Percentiles rank a stretch among this genome's conserved stretches.
Evolutionary conservation across 1,139 yeast species (phyloP).

Genomic region (Kodamaea plutei): DNA sequence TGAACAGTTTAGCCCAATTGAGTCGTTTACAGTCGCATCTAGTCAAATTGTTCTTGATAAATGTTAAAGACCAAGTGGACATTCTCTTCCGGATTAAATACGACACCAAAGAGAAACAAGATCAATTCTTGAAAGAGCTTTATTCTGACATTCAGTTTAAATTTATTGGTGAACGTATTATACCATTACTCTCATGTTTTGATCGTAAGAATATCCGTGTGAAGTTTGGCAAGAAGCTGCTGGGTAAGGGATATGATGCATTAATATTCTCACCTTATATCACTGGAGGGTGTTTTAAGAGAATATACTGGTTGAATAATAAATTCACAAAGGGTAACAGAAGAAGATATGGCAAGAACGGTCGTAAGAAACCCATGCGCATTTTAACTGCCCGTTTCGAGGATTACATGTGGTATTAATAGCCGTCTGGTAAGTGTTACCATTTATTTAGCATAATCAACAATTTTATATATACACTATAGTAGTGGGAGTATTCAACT

Average conservation of each 20-base stretch:
- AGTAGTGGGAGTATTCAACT: no score
- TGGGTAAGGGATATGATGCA: slow-evolving; percentile 19
- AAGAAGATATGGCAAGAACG: slow-evolving; percentile 1
- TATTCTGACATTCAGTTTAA: slow-evolving; percentile 19
- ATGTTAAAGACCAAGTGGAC: slow-evolving; percentile 39
- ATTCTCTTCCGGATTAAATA: slow-evolving; percentile 36
- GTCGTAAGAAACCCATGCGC: slow-evolving; percentile 4
- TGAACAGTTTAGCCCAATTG: slow-evolving; percentile 25
- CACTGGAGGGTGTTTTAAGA: slow-evolving; percentile 25
- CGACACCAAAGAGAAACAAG: slow-evolving; percentile 23
- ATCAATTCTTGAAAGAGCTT: slow-evolving; percentile 23
- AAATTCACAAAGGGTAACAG: slow-evolving; percentile 7
- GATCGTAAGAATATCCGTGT: slow-evolving; percentile 8
- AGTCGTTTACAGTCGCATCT: slow-evolving; percentile 30
- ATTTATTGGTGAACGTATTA: slow-evolving; percentile 5
- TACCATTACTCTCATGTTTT: slow-evolving; percentile 8
- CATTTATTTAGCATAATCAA: no score
- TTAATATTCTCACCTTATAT: slow-evolving; percentile 27
- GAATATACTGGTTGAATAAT: slow-evolving; percentile 32
- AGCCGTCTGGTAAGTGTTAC: no score
- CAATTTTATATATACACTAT: no score
- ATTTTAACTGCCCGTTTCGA: slow-evolving; percentile 6
- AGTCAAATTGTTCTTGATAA: slow-evolving; percentile 35
- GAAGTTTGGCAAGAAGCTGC: slow-evolving; percentile 3
- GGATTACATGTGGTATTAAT: slow-evolving; percentile 7